Evolutionary conservation across 2,329 filamentous ascomycete species (phyloP), one percentile per base, ranked within the genome.

Genomic region (Cordyceps pruinosa): DNA sequence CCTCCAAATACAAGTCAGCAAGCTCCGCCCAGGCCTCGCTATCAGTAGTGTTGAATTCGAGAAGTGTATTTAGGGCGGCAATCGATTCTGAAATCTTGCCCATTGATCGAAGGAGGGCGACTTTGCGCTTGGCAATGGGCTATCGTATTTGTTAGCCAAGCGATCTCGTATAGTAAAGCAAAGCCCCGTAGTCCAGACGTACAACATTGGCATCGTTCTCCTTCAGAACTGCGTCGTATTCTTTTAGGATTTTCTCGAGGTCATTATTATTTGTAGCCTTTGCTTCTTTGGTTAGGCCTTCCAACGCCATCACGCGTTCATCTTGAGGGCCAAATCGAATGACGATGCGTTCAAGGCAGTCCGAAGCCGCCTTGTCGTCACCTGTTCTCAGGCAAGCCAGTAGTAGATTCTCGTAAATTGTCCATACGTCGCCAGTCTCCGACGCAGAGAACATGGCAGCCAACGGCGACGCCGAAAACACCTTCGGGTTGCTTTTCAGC

Each of bases 1-100:
- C 88, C 21, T 80, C 79, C 30, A 91, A 79, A 72, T 99, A 97
- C 60, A 97, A 74, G 68, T 96, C 90, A 54, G 89, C 84, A 63
- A 97, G 78, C 74, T 99, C 94, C 53, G 90, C 84, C 94, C 94
- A 99, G 10, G 89, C 86, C 75, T 99, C 94, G 6, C 87, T 86
- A 74, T 99, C 94, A 2, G 89, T 96, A 2, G 94, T 92, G 55
- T 86, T 88, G 60, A 87, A 85, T 67, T 95, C 88, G 47, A 99
- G 76, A 28, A 97, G 79, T 57, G 85, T 80, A 60, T 86, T 84
- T 58, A 97, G 74, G 28, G 87, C 85, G 32, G 83, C 75, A 45
- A 92, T 88, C 1, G 94, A 89, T 61, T 97, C 90, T 1, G 81
- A 66, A 1, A 77, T 76, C 65, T 84, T 85, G 30, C 84, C 85